Conservation (phyloP, 192 early-diverging fungal species). For the Podila epigama region DNA sequence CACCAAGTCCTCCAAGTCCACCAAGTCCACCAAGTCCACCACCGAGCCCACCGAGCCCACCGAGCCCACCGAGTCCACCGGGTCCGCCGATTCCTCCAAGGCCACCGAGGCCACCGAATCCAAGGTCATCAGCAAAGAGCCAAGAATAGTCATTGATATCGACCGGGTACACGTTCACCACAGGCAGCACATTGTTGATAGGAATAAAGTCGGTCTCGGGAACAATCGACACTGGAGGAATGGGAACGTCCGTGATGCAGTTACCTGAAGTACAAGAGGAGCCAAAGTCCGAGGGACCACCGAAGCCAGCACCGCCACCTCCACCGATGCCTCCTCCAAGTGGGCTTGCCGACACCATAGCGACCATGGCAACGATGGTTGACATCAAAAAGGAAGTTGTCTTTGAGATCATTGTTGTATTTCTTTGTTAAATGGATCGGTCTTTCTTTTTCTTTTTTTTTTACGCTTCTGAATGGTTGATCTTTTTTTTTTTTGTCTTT, state of each 20-base stretch:
- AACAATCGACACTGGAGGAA: constrained; percentile 5
- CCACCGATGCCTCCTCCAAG: not conserved
- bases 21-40: not conserved
- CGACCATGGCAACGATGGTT: no score
- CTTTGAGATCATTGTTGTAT: no score
- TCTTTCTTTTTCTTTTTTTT: no score
- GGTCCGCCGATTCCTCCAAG: not conserved
- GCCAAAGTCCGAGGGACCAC: not conserved
- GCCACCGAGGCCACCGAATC: not conserved
- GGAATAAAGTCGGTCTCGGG: constrained; percentile 33
- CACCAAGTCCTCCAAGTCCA: not conserved
- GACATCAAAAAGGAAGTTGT: no score
- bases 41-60: not conserved
- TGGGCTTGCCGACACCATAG: no score
- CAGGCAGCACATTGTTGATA: constrained; percentile 25
- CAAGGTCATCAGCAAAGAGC: not conserved
- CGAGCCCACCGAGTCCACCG: not conserved
- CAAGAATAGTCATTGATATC: constrained; percentile 19
- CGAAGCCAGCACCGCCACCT: not conserved
- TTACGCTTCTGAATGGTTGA: no score
- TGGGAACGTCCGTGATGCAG: not conserved
- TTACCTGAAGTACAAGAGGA: not conserved
- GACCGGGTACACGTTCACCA: constrained; percentile 26
- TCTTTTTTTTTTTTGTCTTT: no score
- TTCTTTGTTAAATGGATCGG: no score